phyloP scores from a whole-genome alignment of 2,329 filamentous ascomycete genomes.

The Aspergillus versicolor region DNA sequence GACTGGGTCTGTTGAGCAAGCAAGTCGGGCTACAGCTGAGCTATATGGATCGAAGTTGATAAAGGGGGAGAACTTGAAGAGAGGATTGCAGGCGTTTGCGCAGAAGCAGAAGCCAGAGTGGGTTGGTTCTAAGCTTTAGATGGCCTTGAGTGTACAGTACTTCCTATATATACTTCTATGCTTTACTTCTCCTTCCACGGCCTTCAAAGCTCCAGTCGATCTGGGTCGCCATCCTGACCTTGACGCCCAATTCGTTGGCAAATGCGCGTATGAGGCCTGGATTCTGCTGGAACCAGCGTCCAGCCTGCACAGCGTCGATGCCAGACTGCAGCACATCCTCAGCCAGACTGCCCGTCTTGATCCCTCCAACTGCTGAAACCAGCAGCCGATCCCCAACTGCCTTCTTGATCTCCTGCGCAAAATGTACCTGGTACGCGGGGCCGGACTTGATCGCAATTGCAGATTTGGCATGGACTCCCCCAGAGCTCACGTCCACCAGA shows the following conservation, averaged over 20 bases:
- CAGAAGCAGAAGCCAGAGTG: conserved; percentile 86
- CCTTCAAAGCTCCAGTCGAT: conserved; percentile 17
- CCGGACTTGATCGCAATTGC: conserved; percentile 18
- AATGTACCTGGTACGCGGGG: conserved; percentile 26
- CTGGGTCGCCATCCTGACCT: conserved; percentile 46
- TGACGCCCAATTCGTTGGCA: conserved; percentile 54
- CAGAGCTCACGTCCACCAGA: conserved; percentile 1
- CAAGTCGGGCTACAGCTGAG: conserved; percentile 77
- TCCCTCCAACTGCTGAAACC: conserved; percentile 22
- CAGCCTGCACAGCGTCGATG: conserved; percentile 52
- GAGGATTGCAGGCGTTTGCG: conserved; percentile 62
- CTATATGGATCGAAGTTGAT: conserved; percentile 81
- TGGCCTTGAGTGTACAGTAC: not conserved
- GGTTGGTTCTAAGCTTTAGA: conserved; percentile 46
- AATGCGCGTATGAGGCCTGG: conserved; percentile 57
- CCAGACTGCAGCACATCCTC: conserved; percentile 45
- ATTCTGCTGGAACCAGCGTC: conserved; percentile 59
- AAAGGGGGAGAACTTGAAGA: conserved; percentile 88
- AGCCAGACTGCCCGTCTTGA: conserved; percentile 15
- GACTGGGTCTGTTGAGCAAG: conserved; percentile 60
- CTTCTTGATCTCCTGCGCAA: conserved; percentile 24
- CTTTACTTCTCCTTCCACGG: not conserved
- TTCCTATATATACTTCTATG: too few relatives aligned
- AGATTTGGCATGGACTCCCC: conserved; percentile 6
- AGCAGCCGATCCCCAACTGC: conserved; percentile 20